phyloP scores from a whole-genome alignment of 352 stramenopile genomes.

The Elongisporangium anandrum region DNA sequence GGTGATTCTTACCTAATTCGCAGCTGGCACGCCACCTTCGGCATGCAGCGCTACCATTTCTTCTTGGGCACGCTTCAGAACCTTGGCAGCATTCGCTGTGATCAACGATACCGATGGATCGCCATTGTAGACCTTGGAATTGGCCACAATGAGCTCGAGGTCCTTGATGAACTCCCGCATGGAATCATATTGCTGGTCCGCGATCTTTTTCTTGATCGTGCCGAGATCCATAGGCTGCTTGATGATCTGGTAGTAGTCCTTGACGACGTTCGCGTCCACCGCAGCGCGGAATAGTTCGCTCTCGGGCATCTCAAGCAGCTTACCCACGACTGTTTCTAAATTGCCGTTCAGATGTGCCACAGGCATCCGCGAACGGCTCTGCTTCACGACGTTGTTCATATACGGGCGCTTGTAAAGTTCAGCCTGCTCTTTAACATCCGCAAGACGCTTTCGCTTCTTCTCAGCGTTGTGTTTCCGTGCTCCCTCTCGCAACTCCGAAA shows the following conservation, averaged over 20 bases:
- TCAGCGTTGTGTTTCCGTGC: constrained; percentile 68
- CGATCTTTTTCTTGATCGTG: constrained; percentile 63
- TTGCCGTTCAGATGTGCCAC: constrained; percentile 68
- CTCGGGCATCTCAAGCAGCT: constrained; percentile 71
- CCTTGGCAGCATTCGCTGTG: constrained; percentile 70
- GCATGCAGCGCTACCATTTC: constrained; percentile 62
- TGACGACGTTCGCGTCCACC: constrained; percentile 56
- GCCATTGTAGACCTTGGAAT: constrained; percentile 82
- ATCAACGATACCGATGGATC: constrained; percentile 63
- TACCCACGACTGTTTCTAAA: constrained; percentile 56
- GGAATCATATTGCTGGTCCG: constrained; percentile 64
- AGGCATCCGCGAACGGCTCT: constrained; percentile 71
- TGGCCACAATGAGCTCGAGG: constrained; percentile 82
- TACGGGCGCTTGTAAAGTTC: constrained; percentile 83
- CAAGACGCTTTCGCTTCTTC: constrained; percentile 78
- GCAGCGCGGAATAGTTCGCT: constrained; percentile 69
- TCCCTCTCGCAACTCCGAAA: constrained; percentile 69
- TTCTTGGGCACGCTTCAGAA: constrained; percentile 73
- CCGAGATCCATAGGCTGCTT: constrained; percentile 84
- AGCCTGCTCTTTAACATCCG: constrained; percentile 68
- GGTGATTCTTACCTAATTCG: not conserved
- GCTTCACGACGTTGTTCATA: constrained; percentile 63
- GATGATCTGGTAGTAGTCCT: constrained; percentile 81
- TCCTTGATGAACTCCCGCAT: constrained; percentile 86
- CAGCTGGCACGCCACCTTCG: constrained; percentile 29